Base-by-base conservation (phyloP, 2,329 filamentous ascomycete species). In the Aspergillus pseudoviridinutans region DNA sequence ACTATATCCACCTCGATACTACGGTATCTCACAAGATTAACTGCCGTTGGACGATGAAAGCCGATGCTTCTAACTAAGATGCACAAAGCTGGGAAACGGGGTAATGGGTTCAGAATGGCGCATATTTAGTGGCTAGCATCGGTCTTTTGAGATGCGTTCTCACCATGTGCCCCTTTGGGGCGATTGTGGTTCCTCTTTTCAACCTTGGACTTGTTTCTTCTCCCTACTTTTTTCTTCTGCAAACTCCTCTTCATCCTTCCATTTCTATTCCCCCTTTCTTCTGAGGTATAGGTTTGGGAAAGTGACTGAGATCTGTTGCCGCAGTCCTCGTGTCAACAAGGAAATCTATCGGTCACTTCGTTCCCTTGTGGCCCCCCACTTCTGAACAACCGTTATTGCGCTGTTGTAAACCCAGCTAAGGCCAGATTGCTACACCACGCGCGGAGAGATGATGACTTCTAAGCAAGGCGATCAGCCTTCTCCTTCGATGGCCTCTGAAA, bases 401-500 rank as follows among this genome's bases (percentile, higher is more conserved):
- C 17, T 22, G 41, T 22, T n/a, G 41, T 44, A 44, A 22, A 44
- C 7, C n/a, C 20, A 22, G 22, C 17, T n/a, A 32, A 38, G 32
- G 5, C 14, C 32, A 38, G 32, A 17, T 17, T 17, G 32, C 32
- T 38, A 38, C 32, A 38, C 14, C 14, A 17, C 32, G 32, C 32
- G 14, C 32, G 7, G 32, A 38, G 14, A 17, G 14, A 38, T 9
- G 50, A 51, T 51, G 50, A 20, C n/a, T n/a, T 28, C n/a, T 20
- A 51, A 41, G 20, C 7, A 3, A 17, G 50, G 27, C 6, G 4
- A 2, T 17, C 12, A 25, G 4, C 5, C 20, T 17, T 24, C 10
- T 12, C 25, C 5, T 12, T 7, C 24, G 51, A 56, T 5, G 42
- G 29, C 54, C 5, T 24, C 54, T 24, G 60, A 59, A n/a, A 59